phyloP scores from a whole-genome alignment of 257 asterid genomes.

The Striga asiatica region DNA sequence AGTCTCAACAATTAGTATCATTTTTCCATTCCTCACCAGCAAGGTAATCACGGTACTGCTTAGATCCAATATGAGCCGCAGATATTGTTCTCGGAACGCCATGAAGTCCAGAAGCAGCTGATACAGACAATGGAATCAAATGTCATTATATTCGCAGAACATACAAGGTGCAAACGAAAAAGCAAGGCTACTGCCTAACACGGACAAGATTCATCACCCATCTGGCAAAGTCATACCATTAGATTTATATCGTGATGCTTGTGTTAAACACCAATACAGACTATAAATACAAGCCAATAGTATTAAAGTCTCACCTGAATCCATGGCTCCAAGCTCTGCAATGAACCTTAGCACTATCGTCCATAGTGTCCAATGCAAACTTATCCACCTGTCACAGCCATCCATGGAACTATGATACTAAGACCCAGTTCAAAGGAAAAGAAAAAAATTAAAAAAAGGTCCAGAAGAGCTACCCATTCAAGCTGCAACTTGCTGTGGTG shows the following conservation, averaged over 20 bases:
- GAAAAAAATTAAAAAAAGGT: constrained; percentile 3
- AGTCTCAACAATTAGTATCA: constrained; percentile 15
- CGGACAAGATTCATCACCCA: neutral
- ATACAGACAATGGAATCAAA: constrained; percentile 21
- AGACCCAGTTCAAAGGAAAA: constrained; percentile 1
- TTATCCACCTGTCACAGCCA: constrained; percentile 64
- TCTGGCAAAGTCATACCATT: neutral
- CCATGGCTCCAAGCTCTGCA: constrained; percentile 98
- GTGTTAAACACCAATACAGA: neutral
- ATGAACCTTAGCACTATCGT: constrained; percentile 76
- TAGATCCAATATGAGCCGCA: constrained; percentile 91
- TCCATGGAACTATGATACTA: constrained; percentile 13
- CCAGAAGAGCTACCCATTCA: constrained; percentile 58
- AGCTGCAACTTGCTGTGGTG: constrained; percentile 95
- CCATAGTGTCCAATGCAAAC: constrained; percentile 79
- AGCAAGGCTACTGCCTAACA: constrained; percentile 10
- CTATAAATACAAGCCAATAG: constrained; percentile 3
- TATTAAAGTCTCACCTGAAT: constrained; percentile 42
- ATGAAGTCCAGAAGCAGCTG: constrained; percentile 97
- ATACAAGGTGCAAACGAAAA: constrained; percentile 1
- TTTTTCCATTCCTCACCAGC: constrained; percentile 59
- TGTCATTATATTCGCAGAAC: neutral
- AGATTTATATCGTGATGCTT: neutral
- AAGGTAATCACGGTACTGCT: constrained; percentile 97
- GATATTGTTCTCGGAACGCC: constrained; percentile 97